Evolutionary conservation across 2,329 filamentous ascomycete genomes (phyloP).

Genomic region (Cladosporium sp.): DNA sequence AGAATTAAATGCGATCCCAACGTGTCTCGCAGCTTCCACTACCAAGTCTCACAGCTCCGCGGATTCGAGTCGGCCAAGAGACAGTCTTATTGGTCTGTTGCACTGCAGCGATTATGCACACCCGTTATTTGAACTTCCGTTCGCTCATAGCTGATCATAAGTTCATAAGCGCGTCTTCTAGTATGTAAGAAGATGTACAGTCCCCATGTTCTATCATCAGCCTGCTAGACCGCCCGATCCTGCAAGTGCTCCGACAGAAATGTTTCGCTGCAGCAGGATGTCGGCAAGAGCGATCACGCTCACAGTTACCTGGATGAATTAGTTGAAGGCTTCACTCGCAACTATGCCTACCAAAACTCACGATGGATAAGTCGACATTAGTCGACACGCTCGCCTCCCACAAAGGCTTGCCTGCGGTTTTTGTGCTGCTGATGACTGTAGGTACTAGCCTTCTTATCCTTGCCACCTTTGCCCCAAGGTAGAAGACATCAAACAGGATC

Average conservation of each 20-base stretch:
- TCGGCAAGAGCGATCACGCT: neutral
- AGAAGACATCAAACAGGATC: neutral
- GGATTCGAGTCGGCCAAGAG: no score
- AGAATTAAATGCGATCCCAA: no score
- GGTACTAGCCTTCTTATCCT: neutral
- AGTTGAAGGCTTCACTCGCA: neutral
- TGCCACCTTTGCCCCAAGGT: neutral
- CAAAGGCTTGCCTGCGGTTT: neutral
- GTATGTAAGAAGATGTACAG: no score
- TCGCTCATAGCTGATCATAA: no score
- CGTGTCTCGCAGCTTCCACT: no score
- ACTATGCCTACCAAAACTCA: neutral
- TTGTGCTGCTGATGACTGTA: neutral
- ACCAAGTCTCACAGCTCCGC: no score
- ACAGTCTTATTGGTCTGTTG: no score
- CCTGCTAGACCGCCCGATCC: neutral
- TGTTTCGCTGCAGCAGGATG: neutral
- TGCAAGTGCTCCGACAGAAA: neutral
- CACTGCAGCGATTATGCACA: no score
- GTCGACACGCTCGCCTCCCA: neutral
- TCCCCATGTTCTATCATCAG: no score
- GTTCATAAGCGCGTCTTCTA: no score
- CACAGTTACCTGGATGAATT: neutral
- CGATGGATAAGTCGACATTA: neutral
- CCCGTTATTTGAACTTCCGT: no score